These are phyloP conservation scores for Alternaria viburni DNA, from an alignment of 2,329 filamentous ascomycete species.

Conservation along the genomic window DNA sequence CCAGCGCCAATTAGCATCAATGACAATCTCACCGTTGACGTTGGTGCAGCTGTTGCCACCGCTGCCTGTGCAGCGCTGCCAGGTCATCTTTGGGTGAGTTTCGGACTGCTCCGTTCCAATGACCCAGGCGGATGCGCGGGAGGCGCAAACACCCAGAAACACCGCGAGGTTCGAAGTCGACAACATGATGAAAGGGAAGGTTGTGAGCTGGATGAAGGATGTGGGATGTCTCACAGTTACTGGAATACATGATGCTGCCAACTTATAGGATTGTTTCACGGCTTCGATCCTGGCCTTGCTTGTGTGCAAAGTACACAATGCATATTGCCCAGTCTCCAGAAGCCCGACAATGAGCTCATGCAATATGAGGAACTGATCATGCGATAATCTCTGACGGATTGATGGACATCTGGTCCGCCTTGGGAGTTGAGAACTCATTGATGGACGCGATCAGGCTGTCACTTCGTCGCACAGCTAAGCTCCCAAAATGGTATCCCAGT, in stretches of 20 bases:
- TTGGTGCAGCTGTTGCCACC: constrained; percentile 49
- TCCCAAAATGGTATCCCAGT: constrained; percentile 6
- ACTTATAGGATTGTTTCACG: neutral
- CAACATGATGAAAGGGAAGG: constrained; percentile 21
- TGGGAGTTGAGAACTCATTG: constrained; percentile 5
- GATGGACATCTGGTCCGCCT: constrained; percentile 21
- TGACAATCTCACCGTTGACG: constrained; percentile 45
- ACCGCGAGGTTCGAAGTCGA: constrained; percentile 27
- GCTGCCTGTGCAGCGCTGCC: constrained; percentile 49
- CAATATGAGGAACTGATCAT: constrained; percentile 18
- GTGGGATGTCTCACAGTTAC: neutral
- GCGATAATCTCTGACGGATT: constrained; percentile 24
- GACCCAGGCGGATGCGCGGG: constrained; percentile 41
- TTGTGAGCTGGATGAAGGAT: neutral
- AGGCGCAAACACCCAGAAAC: constrained; percentile 31
- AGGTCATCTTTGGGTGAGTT: constrained; percentile 50
- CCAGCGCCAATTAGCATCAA: constrained; percentile 61
- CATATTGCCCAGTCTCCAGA: constrained; percentile 17
- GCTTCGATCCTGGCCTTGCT: neutral
- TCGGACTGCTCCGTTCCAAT: constrained; percentile 47
- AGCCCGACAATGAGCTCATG: constrained; percentile 11
- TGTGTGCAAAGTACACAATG: neutral
- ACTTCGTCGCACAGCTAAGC: constrained; percentile 11
- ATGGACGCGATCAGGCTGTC: constrained; percentile 7
- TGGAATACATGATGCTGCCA: neutral